Evolutionary conservation across 2,329 filamentous ascomycete genomes (phyloP).

Genomic region (Colletotrichum salicis): DNA sequence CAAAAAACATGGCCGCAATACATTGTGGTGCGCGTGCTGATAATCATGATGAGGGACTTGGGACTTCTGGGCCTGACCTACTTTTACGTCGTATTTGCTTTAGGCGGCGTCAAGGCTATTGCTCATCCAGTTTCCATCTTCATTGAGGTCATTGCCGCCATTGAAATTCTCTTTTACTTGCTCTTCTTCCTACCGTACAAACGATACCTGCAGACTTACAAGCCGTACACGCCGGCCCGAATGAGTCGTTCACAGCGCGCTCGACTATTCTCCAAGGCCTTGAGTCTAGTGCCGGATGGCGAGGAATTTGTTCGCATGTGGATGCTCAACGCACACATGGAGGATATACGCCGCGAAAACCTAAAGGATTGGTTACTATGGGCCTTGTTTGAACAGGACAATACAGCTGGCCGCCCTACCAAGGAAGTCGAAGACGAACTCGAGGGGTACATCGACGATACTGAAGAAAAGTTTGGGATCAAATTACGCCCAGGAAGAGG

Average conservation of each 20-base stretch:
- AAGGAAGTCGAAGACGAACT: conserved; percentile 62
- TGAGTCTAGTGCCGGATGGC: conserved; percentile 56
- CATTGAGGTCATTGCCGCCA: conserved; percentile 39
- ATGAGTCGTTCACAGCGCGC: conserved; percentile 21
- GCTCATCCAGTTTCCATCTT: conserved; percentile 40
- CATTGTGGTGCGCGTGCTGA: conserved; percentile 15
- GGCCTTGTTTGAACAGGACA: conserved; percentile 63
- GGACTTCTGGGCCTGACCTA: conserved; percentile 36
- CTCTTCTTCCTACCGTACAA: conserved; percentile 56
- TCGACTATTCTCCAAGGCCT: conserved; percentile 16
- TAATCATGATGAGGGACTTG: conserved; percentile 28
- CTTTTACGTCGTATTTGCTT: conserved; percentile 36
- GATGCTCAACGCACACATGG: conserved; percentile 64
- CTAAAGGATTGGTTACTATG: conserved; percentile 70
- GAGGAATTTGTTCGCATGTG: conserved; percentile 65
- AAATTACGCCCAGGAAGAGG: conserved; percentile 63
- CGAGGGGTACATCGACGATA: conserved; percentile 62
- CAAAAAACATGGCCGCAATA: conserved; percentile 34
- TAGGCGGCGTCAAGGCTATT: conserved; percentile 37
- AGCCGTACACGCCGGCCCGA: conserved; percentile 10
- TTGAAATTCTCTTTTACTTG: conserved; percentile 55
- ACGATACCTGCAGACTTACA: conserved; percentile 46
- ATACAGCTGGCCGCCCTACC: conserved; percentile 46
- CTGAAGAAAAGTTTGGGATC: conserved; percentile 62
- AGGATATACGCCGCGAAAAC: conserved; percentile 68